These are phyloP conservation scores for Pseudozyma tsukubaensis DNA, from an alignment of 1,284 basidiomycete species.

Conservation along the genomic window DNA sequence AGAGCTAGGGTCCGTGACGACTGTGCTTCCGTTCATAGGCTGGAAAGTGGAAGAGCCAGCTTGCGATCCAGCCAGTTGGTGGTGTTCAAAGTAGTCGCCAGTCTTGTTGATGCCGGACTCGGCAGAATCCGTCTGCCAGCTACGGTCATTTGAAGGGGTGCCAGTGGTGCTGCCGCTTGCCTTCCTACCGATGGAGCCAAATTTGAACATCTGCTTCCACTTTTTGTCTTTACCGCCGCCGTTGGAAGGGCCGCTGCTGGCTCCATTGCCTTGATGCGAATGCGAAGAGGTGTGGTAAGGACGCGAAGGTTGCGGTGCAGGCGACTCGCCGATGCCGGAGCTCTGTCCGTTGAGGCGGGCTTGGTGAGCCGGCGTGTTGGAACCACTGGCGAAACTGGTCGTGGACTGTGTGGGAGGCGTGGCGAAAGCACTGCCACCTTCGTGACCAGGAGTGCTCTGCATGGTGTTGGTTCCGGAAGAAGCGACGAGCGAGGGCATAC, in stretches of 20 bases:
- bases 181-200: slow-evolving; percentile 61
- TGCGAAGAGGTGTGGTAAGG: slow-evolving; percentile 24
- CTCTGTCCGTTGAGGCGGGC: slow-evolving; percentile 22
- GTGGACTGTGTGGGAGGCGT: slow-evolving; percentile 43
- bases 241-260: slow-evolving; percentile 12
- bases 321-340: slow-evolving; percentile 50
- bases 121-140: slow-evolving; percentile 37
- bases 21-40: slow-evolving; percentile 55
- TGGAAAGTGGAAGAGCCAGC: slow-evolving; percentile 47
- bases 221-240: slow-evolving; percentile 60
- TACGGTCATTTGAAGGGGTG: slow-evolving; percentile 23
- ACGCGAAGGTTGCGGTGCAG: slow-evolving; percentile 21
- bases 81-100: slow-evolving; percentile 32
- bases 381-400: slow-evolving; percentile 42
- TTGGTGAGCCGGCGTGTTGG: slow-evolving; percentile 40
- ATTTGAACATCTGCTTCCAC: slow-evolving; percentile 66
- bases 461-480: slow-evolving; percentile 33
- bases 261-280: slow-evolving; percentile 15
- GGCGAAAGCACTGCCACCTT: slow-evolving; percentile 33
- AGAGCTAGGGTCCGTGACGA: slow-evolving; percentile 59
- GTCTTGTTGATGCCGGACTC: slow-evolving; percentile 27
- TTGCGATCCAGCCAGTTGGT: slow-evolving; percentile 23
- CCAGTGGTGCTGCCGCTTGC: slow-evolving; percentile 24
- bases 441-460: slow-evolving; percentile 35
- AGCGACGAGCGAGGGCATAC: slow-evolving; percentile 37